Evolutionary conservation across 2,329 filamentous ascomycete genomes (phyloP), one percentile per base, ranked within the genome.

Genomic region (Parasarocladium wereldwijsianum): DNA sequence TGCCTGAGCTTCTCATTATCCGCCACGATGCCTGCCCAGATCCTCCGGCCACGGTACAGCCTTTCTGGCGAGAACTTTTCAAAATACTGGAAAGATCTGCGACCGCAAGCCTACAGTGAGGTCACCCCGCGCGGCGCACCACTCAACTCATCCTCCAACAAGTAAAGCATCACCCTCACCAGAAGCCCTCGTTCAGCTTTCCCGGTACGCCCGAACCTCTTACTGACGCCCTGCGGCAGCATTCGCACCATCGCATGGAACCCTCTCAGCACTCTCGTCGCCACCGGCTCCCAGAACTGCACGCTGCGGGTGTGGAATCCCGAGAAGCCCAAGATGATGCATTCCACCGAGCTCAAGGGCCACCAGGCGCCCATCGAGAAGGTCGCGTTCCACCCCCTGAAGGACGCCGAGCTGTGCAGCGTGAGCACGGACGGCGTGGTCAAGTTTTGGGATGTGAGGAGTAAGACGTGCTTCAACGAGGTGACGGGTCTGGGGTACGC

Each of bases 221-320:
- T 17, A 8, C 12, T 18, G 18, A 14, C n/a, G 16, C 13, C 6
- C n/a, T 6, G 8, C 18, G 34, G 32, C 39, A 84, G 77, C 38
- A 64, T 92, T 33, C 74, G 81, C 23, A 77, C 79, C 2, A 76
- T 96, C 40, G 76, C 81, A 22, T 96, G 87, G 87, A 93, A 87
- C 40, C 82, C 86, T 0, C 62, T 82, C 0, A 85, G 87, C 19
- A 79, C 72, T 7, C 62, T 90, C 35, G 74, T 96, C 36, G 87
- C 87, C 1, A 92, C 86, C 1, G 85, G 84, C 3, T 69, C 77
- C 5, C 59, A 64, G 15, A 76, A 83, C 44, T 71, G 68, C 40
- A 79, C 69, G 7, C 54, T 87, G 32, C 72, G 81, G 43, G 76
- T 86, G 27, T 87, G 81, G 81, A 86, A 86, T 40, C 76, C 79